These are phyloP conservation scores for Boletus vermiculosoides DNA, from an alignment of 768 basidiomycete species.

Conservation along the genomic window DNA sequence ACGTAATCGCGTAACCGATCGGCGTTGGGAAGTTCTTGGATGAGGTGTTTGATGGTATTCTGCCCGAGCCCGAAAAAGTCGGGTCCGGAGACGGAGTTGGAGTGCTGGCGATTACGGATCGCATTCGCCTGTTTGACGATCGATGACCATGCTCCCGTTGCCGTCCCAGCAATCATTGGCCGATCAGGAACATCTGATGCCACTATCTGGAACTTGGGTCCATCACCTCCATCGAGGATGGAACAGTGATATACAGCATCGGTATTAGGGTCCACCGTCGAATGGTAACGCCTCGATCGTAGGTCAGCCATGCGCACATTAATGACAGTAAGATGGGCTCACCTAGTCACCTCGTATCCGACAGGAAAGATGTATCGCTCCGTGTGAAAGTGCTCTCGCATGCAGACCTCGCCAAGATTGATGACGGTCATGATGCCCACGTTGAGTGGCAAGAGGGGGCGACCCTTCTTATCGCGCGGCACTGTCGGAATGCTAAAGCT, in stretches of 20 bases:
- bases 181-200: conserved; percentile 69
- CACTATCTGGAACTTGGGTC: conserved; percentile 82
- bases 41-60: conserved; percentile 86
- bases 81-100: conserved; percentile 84
- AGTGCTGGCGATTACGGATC: conserved; percentile 78
- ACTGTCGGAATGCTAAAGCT: conserved; percentile 77
- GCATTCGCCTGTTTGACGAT: conserved; percentile 82
- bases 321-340: conserved; percentile 13
- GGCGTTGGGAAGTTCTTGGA: conserved; percentile 79
- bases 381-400: conserved; percentile 83
- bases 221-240: conserved; percentile 82
- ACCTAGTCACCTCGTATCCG: conserved; percentile 82
- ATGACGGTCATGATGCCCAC: conserved; percentile 88
- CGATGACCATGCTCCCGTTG: conserved; percentile 83
- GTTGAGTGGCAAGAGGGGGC: conserved; percentile 73
- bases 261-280: conserved; percentile 61
- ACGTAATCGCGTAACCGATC: conserved; percentile 75
- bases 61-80: conserved; percentile 87
- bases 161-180: conserved; percentile 79
- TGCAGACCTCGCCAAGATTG: conserved; percentile 70
- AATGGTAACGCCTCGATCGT: conserved; percentile 65
- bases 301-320: conserved; percentile 1
- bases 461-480: conserved; percentile 67
- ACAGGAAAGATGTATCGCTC: conserved; percentile 89
- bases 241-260: conserved; percentile 81